A percentile compares a stretch with the other conserved stretches of the same genome.
These are phyloP conservation scores for Brassica incana DNA, from an alignment of 345 rosid genomes.

Conservation along the genomic window DNA sequence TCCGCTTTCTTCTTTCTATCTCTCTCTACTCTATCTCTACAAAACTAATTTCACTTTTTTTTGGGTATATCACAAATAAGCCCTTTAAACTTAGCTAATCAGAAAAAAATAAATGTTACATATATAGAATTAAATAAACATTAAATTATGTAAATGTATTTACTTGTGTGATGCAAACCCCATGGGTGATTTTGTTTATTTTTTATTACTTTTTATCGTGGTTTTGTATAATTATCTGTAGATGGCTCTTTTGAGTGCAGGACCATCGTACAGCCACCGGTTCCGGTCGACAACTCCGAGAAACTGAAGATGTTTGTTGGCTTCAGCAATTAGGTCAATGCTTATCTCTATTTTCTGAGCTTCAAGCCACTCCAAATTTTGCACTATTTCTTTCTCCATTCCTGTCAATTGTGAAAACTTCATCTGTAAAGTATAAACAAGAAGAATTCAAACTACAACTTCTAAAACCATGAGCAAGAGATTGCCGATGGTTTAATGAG, in stretches of 20 bases:
- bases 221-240: constrained; percentile 26
- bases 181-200: background rate
- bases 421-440: too few species aligned
- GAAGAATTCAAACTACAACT: too few species aligned
- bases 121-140: too few species aligned
- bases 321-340: constrained; percentile 32
- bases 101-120: background rate
- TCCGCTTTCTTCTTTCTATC: too few species aligned
- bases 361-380: constrained; percentile 1
- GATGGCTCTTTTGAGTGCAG: constrained; percentile 62
- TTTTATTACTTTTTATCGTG: constrained; percentile 35
- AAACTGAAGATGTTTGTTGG: constrained; percentile 67
- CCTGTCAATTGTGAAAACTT: background rate
- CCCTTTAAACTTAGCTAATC: background rate
- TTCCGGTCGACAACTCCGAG: constrained; percentile 64
- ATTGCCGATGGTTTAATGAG: too few species aligned
- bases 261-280: constrained; percentile 70
- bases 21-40: too few species aligned
- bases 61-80: too few species aligned
- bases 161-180: background rate
- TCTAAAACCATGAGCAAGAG: too few species aligned
- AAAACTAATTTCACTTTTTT: too few species aligned
- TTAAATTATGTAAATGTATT: background rate
- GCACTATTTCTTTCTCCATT: too few species aligned
- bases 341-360: too few species aligned